Conservation (phyloP, 2,329 filamentous ascomycete species). For the Neurospora sp. region DNA sequence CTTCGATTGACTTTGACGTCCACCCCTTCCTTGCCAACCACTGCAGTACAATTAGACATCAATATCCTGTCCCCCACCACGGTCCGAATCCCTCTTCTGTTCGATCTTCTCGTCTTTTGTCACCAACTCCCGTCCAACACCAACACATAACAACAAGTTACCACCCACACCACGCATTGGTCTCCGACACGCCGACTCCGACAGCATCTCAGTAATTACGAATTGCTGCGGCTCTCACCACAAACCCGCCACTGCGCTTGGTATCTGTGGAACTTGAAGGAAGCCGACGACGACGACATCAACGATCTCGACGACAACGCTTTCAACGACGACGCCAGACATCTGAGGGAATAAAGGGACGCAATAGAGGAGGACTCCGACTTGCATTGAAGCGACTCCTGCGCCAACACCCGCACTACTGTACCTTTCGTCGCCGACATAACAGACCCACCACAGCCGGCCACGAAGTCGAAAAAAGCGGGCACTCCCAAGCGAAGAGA, state of each 20-base stretch:
- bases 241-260: not conserved
- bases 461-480: not conserved
- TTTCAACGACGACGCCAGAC: not conserved
- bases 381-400: not conserved
- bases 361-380: not conserved
- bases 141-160: conserved; percentile 5
- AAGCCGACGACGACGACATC: not conserved
- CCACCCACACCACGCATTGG: not conserved
- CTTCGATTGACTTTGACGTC: not conserved
- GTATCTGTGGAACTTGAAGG: not conserved
- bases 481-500: not conserved
- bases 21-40: not conserved
- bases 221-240: not conserved
- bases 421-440: not conserved
- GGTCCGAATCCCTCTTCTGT: conserved; percentile 10
- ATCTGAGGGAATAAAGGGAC: not conserved
- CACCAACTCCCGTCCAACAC: conserved; percentile 11
- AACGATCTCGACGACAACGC: not conserved
- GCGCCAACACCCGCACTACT: not conserved
- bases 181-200: not conserved
- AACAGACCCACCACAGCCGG: not conserved
- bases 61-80: conserved; percentile 18
- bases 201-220: not conserved
- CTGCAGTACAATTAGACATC: conserved; percentile 17
- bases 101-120: conserved; percentile 6